Evolutionary conservation across 345 rosid genomes (phyloP), one percentile per base, ranked within the genome.

Genomic region (Eucalyptus victrix): DNA sequence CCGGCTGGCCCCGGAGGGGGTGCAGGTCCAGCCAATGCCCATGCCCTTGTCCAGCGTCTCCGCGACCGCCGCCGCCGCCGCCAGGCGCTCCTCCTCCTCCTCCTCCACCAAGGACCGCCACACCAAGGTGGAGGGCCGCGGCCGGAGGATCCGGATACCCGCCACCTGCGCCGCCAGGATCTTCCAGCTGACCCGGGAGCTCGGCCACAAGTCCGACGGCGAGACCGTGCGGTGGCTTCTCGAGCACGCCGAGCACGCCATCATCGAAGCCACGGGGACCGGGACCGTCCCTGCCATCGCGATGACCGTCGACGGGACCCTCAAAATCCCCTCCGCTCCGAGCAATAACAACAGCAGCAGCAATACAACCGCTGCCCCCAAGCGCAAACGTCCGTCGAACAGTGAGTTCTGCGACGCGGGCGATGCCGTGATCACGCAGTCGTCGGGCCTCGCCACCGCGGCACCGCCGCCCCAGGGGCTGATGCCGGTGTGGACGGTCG

Each of bases 121-220:
- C 88, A 94, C 95, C 53, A 94, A 94, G 90, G 95, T 94, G 58
- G 95, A 94, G 88, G 95, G 95, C 40, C 94, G 94, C 11, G 95
- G 95, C 32, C 92, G 95, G 21, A 94, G 95, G 93, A 94, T 94
- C 89, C 93, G 95, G 89, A 94, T 94, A 90, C 95, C 95, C 45
- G 94, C 95, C 49, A 90, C 95, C 10, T 94, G 94, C 87, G 95
- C 94, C 28, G 95, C 95, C 16, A 91, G 94, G 87, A 92, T 93
- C 65, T 93, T 94, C 91, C 94, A 93, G 60, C 89, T 92, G 6
- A 94, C 95, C 49, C 92, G 92, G 24, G 94, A 94, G 89, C 90
- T 91, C 47, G 94, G 94, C 86, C 94, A 94, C 67, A 94, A 91
- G 87, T 93, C 94, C 30, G 94, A 93, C 89, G 95, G 95, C 11